These are phyloP conservation scores for Chaetomium cochliodes DNA, from an alignment of 495 filamentous ascomycete genomes.

Conservation along the genomic window DNA sequence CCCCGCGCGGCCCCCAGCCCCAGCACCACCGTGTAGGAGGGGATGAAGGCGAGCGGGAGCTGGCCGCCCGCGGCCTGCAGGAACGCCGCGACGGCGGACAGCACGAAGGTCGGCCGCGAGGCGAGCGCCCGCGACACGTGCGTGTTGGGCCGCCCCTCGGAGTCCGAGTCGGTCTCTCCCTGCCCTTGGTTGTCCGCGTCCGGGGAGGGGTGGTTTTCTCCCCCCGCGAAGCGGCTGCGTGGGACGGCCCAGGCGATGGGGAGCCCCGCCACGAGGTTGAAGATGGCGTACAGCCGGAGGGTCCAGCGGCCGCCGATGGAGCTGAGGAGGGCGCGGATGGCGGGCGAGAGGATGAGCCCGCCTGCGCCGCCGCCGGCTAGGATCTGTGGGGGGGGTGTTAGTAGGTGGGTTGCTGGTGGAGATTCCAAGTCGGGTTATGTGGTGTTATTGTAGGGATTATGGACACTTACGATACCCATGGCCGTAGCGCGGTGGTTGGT, in stretches of 20 bases:
- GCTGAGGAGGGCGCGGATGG: constrained; percentile 50
- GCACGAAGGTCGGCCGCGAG: constrained; percentile 41
- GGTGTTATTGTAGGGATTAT: not conserved
- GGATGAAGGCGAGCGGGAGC: constrained; percentile 48
- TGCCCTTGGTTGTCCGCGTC: too few relatives aligned
- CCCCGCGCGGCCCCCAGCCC: constrained; percentile 43
- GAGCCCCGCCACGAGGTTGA: constrained; percentile 47
- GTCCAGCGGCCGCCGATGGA: constrained; percentile 54
- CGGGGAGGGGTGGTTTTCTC: too few relatives aligned
- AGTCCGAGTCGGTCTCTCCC: too few relatives aligned
- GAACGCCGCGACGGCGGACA: constrained; percentile 46
- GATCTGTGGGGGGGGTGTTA: constrained; percentile 30
- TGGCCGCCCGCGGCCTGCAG: constrained; percentile 47
- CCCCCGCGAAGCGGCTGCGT: constrained; percentile 36
- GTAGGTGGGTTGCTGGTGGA: not conserved
- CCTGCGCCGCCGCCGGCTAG: constrained; percentile 47
- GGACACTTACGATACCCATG: constrained; percentile 43
- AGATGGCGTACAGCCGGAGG: constrained; percentile 49
- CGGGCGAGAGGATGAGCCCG: constrained; percentile 48
- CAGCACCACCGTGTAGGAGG: constrained; percentile 45
- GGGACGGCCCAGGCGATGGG: constrained; percentile 49
- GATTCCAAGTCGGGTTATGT: too few relatives aligned
- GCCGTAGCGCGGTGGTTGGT: constrained; percentile 49
- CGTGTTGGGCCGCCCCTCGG: too few relatives aligned
- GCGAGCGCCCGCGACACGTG: constrained; percentile 45